Conservation (phyloP, 495 filamentous ascomycete species). For the Aspergillus kassunensis region DNA sequence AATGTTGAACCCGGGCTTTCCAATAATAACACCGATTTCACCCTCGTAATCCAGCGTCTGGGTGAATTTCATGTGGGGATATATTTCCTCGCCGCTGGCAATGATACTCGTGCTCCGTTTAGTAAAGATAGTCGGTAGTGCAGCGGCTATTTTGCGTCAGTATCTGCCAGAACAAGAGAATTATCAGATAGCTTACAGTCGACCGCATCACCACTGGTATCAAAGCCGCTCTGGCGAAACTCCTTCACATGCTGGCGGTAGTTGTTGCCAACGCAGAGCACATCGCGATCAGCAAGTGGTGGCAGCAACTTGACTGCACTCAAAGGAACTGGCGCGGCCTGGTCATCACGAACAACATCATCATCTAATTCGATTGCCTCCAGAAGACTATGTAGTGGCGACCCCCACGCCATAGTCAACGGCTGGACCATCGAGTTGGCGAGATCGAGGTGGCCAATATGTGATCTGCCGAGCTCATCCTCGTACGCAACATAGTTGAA, state of each 20-base stretch:
- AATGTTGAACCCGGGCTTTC: conserved; percentile 46
- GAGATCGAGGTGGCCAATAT: conserved; percentile 47
- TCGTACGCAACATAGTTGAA: conserved; percentile 24
- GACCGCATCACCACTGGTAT: conserved; percentile 42
- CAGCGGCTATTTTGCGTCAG: conserved; percentile 17
- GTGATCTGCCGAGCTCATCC: conserved; percentile 16
- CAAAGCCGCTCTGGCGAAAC: conserved; percentile 50
- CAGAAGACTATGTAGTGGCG: conserved; percentile 42
- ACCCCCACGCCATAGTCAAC: conserved; percentile 45
- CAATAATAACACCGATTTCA: conserved; percentile 54
- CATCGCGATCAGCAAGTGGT: conserved; percentile 47
- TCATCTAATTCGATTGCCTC: conserved; percentile 40
- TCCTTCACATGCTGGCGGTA: conserved; percentile 50
- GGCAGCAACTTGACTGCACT: conserved; percentile 40
- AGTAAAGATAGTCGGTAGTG: conserved; percentile 50
- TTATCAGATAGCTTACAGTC: conserved; percentile 5
- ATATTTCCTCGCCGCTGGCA: conserved; percentile 42
- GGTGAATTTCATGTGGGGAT: conserved; percentile 46
- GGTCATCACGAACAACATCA: conserved; percentile 6
- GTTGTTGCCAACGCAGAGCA: conserved; percentile 53
- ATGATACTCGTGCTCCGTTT: conserved; percentile 54
- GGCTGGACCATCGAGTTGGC: conserved; percentile 37
- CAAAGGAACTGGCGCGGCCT: conserved; percentile 27
- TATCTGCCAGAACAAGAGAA: background rate
- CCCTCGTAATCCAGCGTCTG: conserved; percentile 53